These are phyloP conservation scores for Clarireedia homoeocarpa DNA, from an alignment of 2,329 filamentous ascomycete species.

Conservation along the genomic window DNA sequence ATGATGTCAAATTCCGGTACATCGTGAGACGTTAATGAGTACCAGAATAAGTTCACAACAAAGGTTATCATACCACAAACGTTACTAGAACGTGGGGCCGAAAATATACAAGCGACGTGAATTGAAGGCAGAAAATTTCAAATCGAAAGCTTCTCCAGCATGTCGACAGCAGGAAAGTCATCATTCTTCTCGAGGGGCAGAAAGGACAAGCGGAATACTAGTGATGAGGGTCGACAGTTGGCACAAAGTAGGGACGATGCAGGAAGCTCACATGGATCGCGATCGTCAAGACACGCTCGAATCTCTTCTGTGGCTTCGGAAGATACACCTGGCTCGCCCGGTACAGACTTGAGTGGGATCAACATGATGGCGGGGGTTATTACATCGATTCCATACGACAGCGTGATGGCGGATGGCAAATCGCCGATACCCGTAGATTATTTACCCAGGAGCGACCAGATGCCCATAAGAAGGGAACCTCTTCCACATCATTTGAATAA, in stretches of 20 bases:
- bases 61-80: conserved; percentile 20
- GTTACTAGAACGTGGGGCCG: conserved; percentile 12
- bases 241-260: conserved; percentile 50
- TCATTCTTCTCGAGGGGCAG: conserved; percentile 87
- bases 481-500: conserved; percentile 80
- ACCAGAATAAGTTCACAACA: conserved; percentile 13
- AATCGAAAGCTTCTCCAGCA: background rate
- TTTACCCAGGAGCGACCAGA: conserved; percentile 58
- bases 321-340: conserved; percentile 58
- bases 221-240: conserved; percentile 50
- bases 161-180: conserved; percentile 12
- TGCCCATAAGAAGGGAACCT: conserved; percentile 58
- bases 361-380: conserved; percentile 76
- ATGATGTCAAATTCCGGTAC: conserved; percentile 23
- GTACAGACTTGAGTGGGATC: conserved; percentile 51
- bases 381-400: conserved; percentile 82
- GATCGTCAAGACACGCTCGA: conserved; percentile 67
- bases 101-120: conserved; percentile 11
- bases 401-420: conserved; percentile 53
- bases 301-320: conserved; percentile 65
- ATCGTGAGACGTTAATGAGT: conserved; percentile 23
- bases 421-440: conserved; percentile 69
- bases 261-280: conserved; percentile 54
- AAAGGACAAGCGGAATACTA: conserved; percentile 59
- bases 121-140: conserved; percentile 13